These are phyloP conservation scores for Globisporangium iwayamae DNA, from an alignment of 352 stramenopile species.

Conservation along the genomic window DNA sequence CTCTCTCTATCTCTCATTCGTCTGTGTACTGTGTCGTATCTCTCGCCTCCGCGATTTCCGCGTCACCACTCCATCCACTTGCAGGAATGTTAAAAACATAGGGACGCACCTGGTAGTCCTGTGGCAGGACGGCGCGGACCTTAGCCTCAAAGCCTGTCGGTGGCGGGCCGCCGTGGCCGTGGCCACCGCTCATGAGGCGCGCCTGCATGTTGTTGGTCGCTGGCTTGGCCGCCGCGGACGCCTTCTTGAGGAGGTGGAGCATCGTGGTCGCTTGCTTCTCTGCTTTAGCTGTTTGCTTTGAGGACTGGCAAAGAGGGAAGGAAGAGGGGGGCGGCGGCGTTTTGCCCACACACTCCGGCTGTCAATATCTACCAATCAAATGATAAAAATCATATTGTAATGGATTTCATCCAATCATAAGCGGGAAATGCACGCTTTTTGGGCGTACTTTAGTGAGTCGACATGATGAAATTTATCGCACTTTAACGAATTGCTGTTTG, in stretches of 20 bases:
- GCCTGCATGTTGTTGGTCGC: constrained; percentile 51
- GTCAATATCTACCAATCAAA: constrained; percentile 12
- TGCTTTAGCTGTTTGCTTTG: constrained; percentile 10
- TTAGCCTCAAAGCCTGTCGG: constrained; percentile 80
- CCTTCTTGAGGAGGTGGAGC: constrained; percentile 79
- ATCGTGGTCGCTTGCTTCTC: constrained; percentile 28
- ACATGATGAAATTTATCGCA: constrained; percentile 4
- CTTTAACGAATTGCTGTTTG: not conserved
- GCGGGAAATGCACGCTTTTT: constrained; percentile 1
- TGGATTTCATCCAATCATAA: constrained; percentile 8
- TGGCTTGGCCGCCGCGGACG: constrained; percentile 45
- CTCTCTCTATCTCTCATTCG: not conserved
- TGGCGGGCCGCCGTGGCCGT: constrained; percentile 52
- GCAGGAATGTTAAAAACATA: not conserved
- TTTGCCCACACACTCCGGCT: constrained; percentile 15
- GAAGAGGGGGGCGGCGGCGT: constrained; percentile 5
- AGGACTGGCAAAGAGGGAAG: constrained; percentile 6
- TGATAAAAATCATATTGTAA: not conserved
- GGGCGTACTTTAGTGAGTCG: constrained; percentile 16
- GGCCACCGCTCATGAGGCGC: constrained; percentile 69
- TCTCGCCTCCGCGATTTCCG: not conserved
- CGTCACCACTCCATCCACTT: not conserved
- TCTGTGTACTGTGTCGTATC: not conserved
- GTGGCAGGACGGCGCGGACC: constrained; percentile 76
- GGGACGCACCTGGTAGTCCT: constrained; percentile 80